Conservation (phyloP, 257 asterid species). For the Ehretia macrophylla region DNA sequence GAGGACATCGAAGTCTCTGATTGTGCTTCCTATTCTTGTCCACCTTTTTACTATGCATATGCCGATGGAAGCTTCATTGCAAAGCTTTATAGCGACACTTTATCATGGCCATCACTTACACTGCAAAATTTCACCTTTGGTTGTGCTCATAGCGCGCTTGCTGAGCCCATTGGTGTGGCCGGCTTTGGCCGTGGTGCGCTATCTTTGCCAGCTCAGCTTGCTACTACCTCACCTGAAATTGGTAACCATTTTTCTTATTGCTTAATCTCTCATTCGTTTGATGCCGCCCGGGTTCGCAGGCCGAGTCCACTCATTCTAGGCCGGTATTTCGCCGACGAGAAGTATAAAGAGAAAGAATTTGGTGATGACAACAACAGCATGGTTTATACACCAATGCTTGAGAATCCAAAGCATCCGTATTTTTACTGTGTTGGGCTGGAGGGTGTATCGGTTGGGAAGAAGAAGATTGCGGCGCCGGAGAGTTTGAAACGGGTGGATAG, state of each 20-base stretch:
- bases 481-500: conserved; percentile 50
- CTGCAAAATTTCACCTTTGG: conserved; percentile 72
- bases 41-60: conserved; percentile 85
- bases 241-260: conserved; percentile 90
- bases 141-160: conserved; percentile 77
- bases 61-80: conserved; percentile 91
- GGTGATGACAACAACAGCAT: conserved; percentile 14
- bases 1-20: conserved; percentile 65
- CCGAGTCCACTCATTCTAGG: conserved; percentile 90
- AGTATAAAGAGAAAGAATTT: conserved; percentile 15
- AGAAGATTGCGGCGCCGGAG: conserved; percentile 46
- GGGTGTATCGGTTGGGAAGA: conserved; percentile 55
- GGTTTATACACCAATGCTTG: conserved; percentile 68
- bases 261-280: conserved; percentile 61
- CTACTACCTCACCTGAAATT: conserved; percentile 49
- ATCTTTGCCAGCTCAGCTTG: conserved; percentile 81
- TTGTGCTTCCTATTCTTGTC: conserved; percentile 52
- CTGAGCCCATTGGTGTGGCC: conserved; percentile 91
- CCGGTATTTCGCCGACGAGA: conserved; percentile 23
- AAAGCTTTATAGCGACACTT: conserved; percentile 42
- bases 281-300: conserved; percentile 22
- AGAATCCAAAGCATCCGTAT: conserved; percentile 65
- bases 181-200: conserved; percentile 87
- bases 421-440: conserved; percentile 73
- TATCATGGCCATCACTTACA: conserved; percentile 39